Percentiles rank a stretch among this genome's conserved stretches.
phyloP scores from a whole-genome alignment of 306 rosid genomes.

The Lupinus albus region DNA sequence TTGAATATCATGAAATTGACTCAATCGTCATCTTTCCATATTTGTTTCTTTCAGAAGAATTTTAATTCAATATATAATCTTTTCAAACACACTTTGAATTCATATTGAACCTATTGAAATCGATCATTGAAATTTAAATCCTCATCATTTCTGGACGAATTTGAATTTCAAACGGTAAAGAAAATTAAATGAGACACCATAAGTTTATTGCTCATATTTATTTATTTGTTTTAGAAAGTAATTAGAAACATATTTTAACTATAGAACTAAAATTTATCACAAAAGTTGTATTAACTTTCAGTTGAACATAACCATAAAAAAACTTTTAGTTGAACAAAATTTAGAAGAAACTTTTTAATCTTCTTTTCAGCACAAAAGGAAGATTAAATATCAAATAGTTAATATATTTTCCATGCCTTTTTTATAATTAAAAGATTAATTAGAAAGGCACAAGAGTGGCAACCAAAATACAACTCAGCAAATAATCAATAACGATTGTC shows the following conservation, averaged over 20 bases:
- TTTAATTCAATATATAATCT: neutral
- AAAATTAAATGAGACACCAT: constrained; percentile 17
- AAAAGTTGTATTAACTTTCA: neutral
- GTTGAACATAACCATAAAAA: no score
- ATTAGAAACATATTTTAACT: neutral
- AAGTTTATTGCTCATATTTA: neutral
- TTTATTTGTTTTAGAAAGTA: neutral
- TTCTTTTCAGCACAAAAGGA: neutral
- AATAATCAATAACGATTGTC: no score
- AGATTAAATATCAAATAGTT: neutral
- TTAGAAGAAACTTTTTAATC: neutral
- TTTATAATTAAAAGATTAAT: no score
- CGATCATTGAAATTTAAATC: neutral
- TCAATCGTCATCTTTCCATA: constrained; percentile 22
- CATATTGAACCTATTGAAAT: neutral
- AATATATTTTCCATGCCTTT: neutral
- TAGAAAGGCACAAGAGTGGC: no score
- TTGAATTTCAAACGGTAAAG: neutral
- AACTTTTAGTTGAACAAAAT: neutral
- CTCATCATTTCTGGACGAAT: constrained; percentile 5
- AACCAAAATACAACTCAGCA: no score
- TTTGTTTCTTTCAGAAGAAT: neutral
- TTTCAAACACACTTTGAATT: neutral
- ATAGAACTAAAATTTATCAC: neutral
- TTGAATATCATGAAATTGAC: constrained; percentile 9